Conservation (phyloP, 441 rosid species). For the Gossypium davidsonii region DNA sequence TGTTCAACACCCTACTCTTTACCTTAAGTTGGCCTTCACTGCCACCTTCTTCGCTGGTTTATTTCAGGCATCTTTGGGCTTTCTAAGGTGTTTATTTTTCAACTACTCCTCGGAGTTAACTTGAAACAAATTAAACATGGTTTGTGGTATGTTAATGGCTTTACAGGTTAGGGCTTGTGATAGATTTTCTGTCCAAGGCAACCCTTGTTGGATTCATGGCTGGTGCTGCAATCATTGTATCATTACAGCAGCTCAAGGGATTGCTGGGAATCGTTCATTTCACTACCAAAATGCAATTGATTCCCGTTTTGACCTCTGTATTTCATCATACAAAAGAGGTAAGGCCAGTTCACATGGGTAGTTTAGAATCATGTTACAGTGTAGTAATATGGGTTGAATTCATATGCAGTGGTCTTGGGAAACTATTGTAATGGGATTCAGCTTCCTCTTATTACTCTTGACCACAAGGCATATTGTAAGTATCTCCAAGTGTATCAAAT, state of each 20-base stretch:
- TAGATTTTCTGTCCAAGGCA: constrained; percentile 92
- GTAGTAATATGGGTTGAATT: constrained; percentile 6
- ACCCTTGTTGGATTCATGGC: constrained; percentile 95
- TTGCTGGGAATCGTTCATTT: constrained; percentile 92
- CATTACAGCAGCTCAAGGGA: constrained; percentile 93
- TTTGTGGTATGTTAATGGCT: not conserved
- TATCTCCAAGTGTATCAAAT: not conserved
- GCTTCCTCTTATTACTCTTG: constrained; percentile 65
- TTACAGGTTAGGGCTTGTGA: constrained; percentile 82
- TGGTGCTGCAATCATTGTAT: constrained; percentile 92
- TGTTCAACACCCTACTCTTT: constrained; percentile 54
- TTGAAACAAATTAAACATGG: too few species aligned
- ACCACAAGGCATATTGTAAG: constrained; percentile 86
- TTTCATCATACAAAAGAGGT: constrained; percentile 65
- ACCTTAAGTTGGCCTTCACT: constrained; percentile 83
- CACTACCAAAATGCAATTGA: constrained; percentile 74
- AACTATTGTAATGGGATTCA: constrained; percentile 69
- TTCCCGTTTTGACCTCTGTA: constrained; percentile 81
- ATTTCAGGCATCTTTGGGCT: constrained; percentile 88
- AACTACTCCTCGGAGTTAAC: too few species aligned
- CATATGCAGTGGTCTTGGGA: constrained; percentile 90
- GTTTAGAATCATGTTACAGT: not conserved
- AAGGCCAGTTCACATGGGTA: not conserved
- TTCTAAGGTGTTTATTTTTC: constrained; percentile 47
- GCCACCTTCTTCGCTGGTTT: constrained; percentile 93